Evolutionary conservation across 129 eudicot genomes (phyloP), one percentile per base, ranked within the genome.

Genomic region (Flaveria sonorensis): DNA sequence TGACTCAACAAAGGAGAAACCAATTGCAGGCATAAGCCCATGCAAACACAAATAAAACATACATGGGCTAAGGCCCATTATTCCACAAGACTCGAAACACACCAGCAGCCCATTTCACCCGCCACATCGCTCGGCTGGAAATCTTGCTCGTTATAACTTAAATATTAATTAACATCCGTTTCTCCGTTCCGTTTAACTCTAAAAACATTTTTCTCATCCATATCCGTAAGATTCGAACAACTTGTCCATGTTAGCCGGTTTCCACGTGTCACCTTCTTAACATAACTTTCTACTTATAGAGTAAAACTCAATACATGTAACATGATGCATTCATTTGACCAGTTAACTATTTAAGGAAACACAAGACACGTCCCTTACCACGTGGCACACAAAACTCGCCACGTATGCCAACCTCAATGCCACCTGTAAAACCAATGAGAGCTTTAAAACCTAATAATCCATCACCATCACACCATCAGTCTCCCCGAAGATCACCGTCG

Each of bases 301-400:
- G 53, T 42, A 65, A 64, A 8, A 9, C 75, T 73, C 83, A 55
- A 73, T 14, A 18, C 12, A n/a, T n/a, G n/a, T n/a, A n/a, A n/a
- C n/a, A 48, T 10, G 43, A 23, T 47, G 18, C 40, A 24, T 76
- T 10, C 13, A 2, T 24, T 60, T 60, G 66, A 23, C 66, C 40
- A 62, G 0, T 23, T 10, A 42, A 14, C 74, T 51, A 24, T 59
- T 48, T 73, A 14, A 20, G 18, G 55, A 14, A 62, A 42, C 7
- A 73, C 10, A 53, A n/a, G 75, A 55, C 75, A 73, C 74, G 79
- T 73, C 62, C 7, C 39, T 13, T 53, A 78, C 70, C 84, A 81
- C 84, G 65, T 66, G 84, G 65, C 28, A 55, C 30, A 32, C 71
- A 13, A 9, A 81, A 43, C 45, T 2, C 52, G 80, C 80, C 80